Evolutionary conservation across 495 filamentous ascomycete species (phyloP).

Genomic region (Talaromyces liani): DNA sequence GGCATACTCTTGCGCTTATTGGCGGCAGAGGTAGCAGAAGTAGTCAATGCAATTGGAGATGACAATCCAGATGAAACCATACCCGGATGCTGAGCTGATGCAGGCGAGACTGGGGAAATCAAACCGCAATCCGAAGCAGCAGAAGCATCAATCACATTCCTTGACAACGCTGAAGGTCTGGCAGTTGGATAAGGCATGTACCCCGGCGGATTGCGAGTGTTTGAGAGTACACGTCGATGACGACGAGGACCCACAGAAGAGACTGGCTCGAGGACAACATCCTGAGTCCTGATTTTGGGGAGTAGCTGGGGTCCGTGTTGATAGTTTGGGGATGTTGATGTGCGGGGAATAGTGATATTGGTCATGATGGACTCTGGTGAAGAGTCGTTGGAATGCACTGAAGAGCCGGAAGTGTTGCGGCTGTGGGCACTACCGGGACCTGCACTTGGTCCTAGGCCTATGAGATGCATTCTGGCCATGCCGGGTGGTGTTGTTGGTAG

Average conservation of each 20-base stretch:
- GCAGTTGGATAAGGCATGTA: slow-evolving; percentile 34
- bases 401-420: slow-evolving; percentile 39
- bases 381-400: slow-evolving; percentile 56
- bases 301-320: slow-evolving; percentile 76
- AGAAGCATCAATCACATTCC: slow-evolving; percentile 59
- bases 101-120: slow-evolving; percentile 43
- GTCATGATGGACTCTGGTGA: slow-evolving; percentile 75
- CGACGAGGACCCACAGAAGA: slow-evolving; percentile 32
- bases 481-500: slow-evolving; percentile 40
- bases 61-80: slow-evolving; percentile 36
- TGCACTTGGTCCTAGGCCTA: slow-evolving; percentile 20
- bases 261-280: slow-evolving; percentile 61
- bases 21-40: slow-evolving; percentile 14
- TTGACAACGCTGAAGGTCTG: slow-evolving; percentile 34
- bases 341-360: slow-evolving; percentile 60
- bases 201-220: slow-evolving; percentile 42
- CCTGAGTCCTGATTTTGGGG: slow-evolving; percentile 80
- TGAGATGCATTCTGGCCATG: slow-evolving; percentile 11
- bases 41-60: slow-evolving; percentile 60
- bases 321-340: slow-evolving; percentile 60
- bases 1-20: slow-evolving; percentile 35
- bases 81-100: slow-evolving; percentile 29
- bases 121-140: slow-evolving; percentile 37
- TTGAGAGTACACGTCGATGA: slow-evolving; percentile 50
- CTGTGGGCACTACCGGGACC: slow-evolving; percentile 26